Percentiles rank a stretch among this genome's conserved stretches.
These are phyloP conservation scores for Candida arabinofermentans DNA, from an alignment of 805 yeast species.

Conservation along the genomic window DNA sequence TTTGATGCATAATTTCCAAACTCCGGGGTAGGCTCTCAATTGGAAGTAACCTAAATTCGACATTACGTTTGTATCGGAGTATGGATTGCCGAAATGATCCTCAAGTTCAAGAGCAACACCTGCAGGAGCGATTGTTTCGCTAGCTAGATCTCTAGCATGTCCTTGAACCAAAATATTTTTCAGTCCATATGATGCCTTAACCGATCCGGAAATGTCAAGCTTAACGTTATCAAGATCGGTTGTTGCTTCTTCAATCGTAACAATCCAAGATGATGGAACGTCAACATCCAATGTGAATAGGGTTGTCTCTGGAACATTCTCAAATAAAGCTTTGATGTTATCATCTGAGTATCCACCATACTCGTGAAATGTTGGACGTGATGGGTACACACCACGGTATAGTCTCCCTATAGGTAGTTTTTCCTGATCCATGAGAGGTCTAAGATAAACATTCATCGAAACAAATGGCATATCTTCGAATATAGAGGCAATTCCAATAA, in stretches of 20 bases:
- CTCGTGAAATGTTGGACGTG: conserved; percentile 27
- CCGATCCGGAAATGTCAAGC: conserved; percentile 36
- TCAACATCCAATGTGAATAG: conserved; percentile 55
- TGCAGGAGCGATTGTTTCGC: conserved; percentile 36
- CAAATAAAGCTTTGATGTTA: conserved; percentile 32
- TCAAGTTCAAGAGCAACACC: conserved; percentile 47
- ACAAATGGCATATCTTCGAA: conserved; percentile 46
- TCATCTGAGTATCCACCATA: conserved; percentile 27
- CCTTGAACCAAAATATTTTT: conserved; percentile 66
- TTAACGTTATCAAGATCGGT: conserved; percentile 64
- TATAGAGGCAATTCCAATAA: conserved; percentile 40
- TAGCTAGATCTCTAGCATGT: conserved; percentile 45
- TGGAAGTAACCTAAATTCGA: conserved; percentile 82
- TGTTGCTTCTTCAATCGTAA: conserved; percentile 44
- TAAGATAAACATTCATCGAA: conserved; percentile 48
- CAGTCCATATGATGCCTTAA: conserved; percentile 47
- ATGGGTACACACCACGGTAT: conserved; percentile 45
- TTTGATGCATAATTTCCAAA: conserved; percentile 52
- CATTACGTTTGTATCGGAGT: conserved; percentile 67
- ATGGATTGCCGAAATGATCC: conserved; percentile 15
- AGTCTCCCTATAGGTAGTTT: conserved; percentile 53
- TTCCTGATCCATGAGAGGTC: conserved; percentile 43
- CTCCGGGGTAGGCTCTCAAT: conserved; percentile 68
- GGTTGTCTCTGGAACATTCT: conserved; percentile 46
- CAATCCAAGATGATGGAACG: conserved; percentile 67